Evolutionary conservation across 345 rosid genomes (phyloP), one percentile per base, ranked within the genome.

Genomic region (Physaria fendleri): DNA sequence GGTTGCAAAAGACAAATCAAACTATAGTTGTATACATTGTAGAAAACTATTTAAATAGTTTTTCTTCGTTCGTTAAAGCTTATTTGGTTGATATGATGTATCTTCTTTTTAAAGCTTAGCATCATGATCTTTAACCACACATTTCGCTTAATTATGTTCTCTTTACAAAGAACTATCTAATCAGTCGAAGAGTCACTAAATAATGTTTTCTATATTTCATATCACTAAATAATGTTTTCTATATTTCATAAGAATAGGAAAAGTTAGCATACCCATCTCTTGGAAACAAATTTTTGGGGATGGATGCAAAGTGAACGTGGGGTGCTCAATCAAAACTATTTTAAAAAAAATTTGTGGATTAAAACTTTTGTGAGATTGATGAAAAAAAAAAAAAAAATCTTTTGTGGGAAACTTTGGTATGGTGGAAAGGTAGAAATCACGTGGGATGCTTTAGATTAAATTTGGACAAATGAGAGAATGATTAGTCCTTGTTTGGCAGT

Each of bases 391-490:
- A n/a, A n/a, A n/a, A n/a, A 27, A 18, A 43, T 3, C 0, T 0
- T 5, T 15, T 53, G 62, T 52, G 8, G 35, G 14, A 43, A 27
- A 66, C 49, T 46, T 61, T 61, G 45, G 50, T 40, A 44, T 60
- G 56, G 52, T 51, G 66, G 68, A 62, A 75, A 74, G 75, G 75
- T 63, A 59, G 42, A 56, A 8, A 24, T 54, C 87, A 78, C 77
- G 74, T 78, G 85, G 79, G 70, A 38, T 78, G 82, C 73, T 38
- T 62, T 59, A 65, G 58, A 54, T 68, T 62, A 50, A 49, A 44
- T 42, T 64, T 41, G 63, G 57, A 56, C 41, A 38, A 66, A 56
- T 22, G 13, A 14, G 39, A 46, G 29, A 55, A 33, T 25, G 34
- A 10, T 41, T 15, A 35, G 37, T 25, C 24, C 13, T 13, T 55